Evolutionary conservation across 1,284 basidiomycete species (phyloP).

Genomic region (Jaminaea rosea): DNA sequence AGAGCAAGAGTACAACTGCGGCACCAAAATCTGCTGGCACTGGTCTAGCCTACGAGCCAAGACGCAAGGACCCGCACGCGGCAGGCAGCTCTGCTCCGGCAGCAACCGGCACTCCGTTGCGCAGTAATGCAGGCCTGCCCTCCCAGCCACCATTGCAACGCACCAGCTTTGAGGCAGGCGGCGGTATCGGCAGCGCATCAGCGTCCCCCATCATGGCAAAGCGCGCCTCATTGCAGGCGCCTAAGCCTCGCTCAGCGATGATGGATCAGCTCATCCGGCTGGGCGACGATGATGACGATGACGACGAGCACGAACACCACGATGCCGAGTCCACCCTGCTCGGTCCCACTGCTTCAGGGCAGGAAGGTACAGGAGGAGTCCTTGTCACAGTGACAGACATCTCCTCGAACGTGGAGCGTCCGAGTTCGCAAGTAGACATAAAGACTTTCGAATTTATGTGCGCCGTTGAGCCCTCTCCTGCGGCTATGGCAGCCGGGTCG

Average conservation of each 20-base stretch:
- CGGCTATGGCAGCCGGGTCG: too few relatives aligned
- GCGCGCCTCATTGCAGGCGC: constrained; percentile 1
- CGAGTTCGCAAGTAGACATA: constrained; percentile 18
- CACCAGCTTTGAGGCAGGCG: too few relatives aligned
- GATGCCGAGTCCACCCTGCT: background rate
- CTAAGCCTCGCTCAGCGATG: constrained; percentile 1
- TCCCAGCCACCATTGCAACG: background rate
- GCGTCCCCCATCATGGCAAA: background rate
- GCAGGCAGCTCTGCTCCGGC: background rate
- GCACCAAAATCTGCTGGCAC: background rate
- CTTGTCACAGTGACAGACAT: constrained; percentile 31
- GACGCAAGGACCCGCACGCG: background rate
- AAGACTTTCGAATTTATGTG: constrained; percentile 37
- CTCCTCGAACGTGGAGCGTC: constrained; percentile 25
- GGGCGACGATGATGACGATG: background rate
- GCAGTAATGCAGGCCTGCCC: background rate
- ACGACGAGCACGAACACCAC: background rate
- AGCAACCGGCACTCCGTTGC: too few relatives aligned
- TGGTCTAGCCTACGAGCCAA: constrained; percentile 1
- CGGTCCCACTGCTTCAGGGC: too few relatives aligned
- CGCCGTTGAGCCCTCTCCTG: constrained; percentile 26
- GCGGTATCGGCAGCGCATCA: background rate
- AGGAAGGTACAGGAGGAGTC: background rate
- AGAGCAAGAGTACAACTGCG: background rate
- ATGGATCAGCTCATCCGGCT: background rate